These are phyloP conservation scores for Eugenia klotzschiana DNA, from an alignment of 441 rosid genomes.

Conservation along the genomic window DNA sequence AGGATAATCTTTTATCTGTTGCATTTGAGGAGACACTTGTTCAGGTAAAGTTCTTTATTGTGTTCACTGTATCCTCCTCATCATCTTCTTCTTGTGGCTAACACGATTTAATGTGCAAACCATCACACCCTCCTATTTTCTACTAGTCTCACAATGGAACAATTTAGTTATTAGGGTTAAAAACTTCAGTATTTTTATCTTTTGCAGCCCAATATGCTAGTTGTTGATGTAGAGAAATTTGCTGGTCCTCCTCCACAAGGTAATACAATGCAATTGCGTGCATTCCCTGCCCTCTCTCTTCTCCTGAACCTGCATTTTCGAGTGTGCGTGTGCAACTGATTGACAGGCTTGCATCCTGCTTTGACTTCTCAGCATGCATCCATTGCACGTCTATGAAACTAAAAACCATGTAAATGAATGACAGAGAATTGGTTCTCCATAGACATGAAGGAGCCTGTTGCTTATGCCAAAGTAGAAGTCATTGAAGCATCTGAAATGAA, in stretches of 20 bases:
- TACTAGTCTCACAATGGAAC: neutral
- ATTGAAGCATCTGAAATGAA: constrained; percentile 4
- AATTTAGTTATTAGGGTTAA: neutral
- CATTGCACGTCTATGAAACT: neutral
- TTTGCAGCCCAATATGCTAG: constrained; percentile 12
- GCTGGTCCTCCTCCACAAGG: constrained; percentile 2
- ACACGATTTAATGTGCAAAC: neutral
- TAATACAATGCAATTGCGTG: neutral
- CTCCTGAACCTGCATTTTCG: neutral
- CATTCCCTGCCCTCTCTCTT: too few species aligned
- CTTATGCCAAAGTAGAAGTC: constrained; percentile 4
- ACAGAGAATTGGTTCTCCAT: constrained; percentile 1
- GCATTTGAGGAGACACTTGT: constrained; percentile 95
- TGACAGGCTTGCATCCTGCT: neutral
- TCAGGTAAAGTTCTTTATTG: constrained; percentile 28
- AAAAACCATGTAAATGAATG: neutral
- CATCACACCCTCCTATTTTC: neutral
- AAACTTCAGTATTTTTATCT: neutral
- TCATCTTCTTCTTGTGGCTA: neutral
- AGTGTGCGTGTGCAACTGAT: neutral
- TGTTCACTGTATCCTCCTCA: neutral
- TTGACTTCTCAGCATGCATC: neutral
- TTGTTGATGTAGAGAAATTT: constrained; percentile 5
- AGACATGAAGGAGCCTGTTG: constrained; percentile 4
- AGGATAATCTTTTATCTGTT: constrained; percentile 73